A percentile compares a stretch with the other conserved stretches of the same genome.
Evolutionary conservation across 148 eudicot species (phyloP).

Genomic region (Fallopia convolvulus): DNA sequence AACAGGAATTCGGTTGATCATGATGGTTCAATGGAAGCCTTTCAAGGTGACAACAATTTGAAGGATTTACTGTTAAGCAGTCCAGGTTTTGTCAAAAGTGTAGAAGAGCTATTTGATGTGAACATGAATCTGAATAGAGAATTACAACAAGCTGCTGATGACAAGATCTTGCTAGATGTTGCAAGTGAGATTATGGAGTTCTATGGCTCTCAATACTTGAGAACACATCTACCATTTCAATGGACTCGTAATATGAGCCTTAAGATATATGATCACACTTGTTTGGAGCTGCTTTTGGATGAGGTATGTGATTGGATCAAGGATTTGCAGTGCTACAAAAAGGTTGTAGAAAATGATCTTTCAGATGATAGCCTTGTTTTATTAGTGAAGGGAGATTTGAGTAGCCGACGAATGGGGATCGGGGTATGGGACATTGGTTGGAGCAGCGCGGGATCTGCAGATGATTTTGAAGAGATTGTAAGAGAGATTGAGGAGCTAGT

Average conservation of each 20-base stretch:
- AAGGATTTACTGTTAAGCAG: conserved; percentile 24
- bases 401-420: conserved; percentile 18
- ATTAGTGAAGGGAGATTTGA: conserved; percentile 30
- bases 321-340: neutral
- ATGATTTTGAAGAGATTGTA: conserved; percentile 30
- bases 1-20: neutral
- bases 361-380: conserved; percentile 18
- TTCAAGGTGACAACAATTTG: neutral
- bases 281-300: conserved; percentile 21
- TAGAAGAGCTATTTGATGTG: conserved; percentile 25
- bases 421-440: conserved; percentile 45
- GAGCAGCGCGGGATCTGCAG: conserved; percentile 24
- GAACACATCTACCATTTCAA: conserved; percentile 13
- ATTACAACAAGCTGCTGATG: neutral
- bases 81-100: conserved; percentile 19
- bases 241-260: neutral
- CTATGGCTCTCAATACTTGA: conserved; percentile 14
- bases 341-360: neutral
- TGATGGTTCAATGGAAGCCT: neutral
- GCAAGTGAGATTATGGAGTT: conserved; percentile 34
- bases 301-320: conserved; percentile 32
- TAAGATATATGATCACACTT: neutral
- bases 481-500: conserved; percentile 34
- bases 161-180: conserved; percentile 24
- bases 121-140: conserved; percentile 5